phyloP scores from a whole-genome alignment of 805 yeast genomes.

The Candida endomychidarum region DNA sequence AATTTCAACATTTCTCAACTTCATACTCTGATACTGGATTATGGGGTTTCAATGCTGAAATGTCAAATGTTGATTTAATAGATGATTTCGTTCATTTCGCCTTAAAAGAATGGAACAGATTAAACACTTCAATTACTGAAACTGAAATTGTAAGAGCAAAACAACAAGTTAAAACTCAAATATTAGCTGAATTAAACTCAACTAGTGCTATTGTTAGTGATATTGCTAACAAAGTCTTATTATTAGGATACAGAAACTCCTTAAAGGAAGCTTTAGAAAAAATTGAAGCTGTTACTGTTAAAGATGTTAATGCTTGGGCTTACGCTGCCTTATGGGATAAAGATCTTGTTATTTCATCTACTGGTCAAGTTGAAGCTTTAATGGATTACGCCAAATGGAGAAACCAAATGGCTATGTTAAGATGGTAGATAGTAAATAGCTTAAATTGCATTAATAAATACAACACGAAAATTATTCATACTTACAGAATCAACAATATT shows the following conservation, averaged over 20 bases:
- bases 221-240: constrained; percentile 60
- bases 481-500: not conserved
- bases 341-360: constrained; percentile 79
- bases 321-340: constrained; percentile 74
- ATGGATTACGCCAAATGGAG: constrained; percentile 83
- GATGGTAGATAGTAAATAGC: constrained; percentile 43
- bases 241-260: constrained; percentile 62
- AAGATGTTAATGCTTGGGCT: constrained; percentile 72
- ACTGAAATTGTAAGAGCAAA: constrained; percentile 80
- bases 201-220: constrained; percentile 53
- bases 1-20: constrained; percentile 67
- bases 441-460: constrained; percentile 9
- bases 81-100: constrained; percentile 82
- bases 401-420: constrained; percentile 87
- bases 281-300: constrained; percentile 62
- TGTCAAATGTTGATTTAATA: constrained; percentile 55
- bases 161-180: constrained; percentile 62
- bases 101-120: constrained; percentile 85
- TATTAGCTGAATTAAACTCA: constrained; percentile 51
- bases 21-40: constrained; percentile 78
- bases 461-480: not conserved
- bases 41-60: constrained; percentile 77
- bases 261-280: constrained; percentile 56
- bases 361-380: constrained; percentile 83
- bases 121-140: constrained; percentile 70